phyloP scores from a whole-genome alignment of 2,329 filamentous ascomycete species.

The Hymenoscyphus albidus region DNA sequence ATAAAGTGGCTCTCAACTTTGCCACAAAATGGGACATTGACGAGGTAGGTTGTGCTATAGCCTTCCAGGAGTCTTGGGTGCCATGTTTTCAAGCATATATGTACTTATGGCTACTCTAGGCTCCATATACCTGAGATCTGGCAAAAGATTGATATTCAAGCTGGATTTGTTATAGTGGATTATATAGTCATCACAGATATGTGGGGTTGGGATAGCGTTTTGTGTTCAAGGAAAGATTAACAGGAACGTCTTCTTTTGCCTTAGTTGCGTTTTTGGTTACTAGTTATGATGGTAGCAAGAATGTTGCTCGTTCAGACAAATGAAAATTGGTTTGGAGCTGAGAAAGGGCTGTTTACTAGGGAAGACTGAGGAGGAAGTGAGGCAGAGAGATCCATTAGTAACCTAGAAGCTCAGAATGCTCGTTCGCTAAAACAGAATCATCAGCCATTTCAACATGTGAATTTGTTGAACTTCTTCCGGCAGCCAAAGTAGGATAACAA shows the following conservation, averaged over 20 bases:
- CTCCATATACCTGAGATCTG: not conserved
- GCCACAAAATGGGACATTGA: not conserved
- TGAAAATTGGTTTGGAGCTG: no score
- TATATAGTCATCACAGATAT: not conserved
- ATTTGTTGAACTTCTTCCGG: no score
- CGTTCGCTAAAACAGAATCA: no score
- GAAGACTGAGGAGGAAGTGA: no score
- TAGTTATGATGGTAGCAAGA: not conserved
- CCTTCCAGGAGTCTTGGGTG: not conserved
- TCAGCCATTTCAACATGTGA: no score
- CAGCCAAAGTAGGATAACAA: no score
- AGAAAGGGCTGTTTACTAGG: no score
- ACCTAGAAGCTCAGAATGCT: no score
- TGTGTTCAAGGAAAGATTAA: not conserved
- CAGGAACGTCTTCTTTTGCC: not conserved
- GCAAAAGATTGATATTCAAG: not conserved
- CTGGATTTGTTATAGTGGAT: not conserved
- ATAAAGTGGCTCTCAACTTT: not conserved
- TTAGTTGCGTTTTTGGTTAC: not conserved
- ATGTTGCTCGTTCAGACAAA: not conserved
- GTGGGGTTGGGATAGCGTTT: not conserved
- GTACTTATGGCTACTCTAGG: not conserved
- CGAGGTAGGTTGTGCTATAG: not conserved
- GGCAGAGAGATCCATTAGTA: no score
- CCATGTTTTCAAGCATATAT: not conserved